Conservation (phyloP, 495 filamentous ascomycete genomes). For the Chaetomium tenue region DNA sequence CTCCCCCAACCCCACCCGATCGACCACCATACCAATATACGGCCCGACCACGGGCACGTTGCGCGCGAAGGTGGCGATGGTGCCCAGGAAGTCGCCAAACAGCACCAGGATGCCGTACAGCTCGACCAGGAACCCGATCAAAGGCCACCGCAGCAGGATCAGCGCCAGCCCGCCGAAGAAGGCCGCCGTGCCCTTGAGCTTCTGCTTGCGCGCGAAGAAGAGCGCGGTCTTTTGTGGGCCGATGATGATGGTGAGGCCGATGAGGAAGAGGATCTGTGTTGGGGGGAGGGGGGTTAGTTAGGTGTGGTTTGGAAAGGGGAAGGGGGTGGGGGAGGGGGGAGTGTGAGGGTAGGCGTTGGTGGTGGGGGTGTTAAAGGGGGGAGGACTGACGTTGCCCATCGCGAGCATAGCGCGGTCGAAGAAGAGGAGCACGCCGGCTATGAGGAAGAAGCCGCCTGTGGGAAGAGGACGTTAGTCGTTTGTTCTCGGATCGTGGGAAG, state of each 20-base stretch:
- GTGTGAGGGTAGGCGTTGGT: not conserved
- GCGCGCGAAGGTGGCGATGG: constrained; percentile 80
- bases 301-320: constrained; percentile 55
- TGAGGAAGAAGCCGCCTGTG: constrained; percentile 84
- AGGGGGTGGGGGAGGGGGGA: not conserved
- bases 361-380: not conserved
- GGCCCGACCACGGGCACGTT: constrained; percentile 84
- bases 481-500: not conserved
- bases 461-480: constrained; percentile 2
- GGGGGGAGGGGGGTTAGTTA: too few species aligned
- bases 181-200: constrained; percentile 85
- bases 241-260: constrained; percentile 92
- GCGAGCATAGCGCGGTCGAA: constrained; percentile 90
- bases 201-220: constrained; percentile 93
- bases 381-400: constrained; percentile 52
- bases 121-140: constrained; percentile 87
- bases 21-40: constrained; percentile 68
- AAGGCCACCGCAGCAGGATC: constrained; percentile 83
- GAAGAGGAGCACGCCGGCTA: constrained; percentile 91
- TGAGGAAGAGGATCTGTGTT: constrained; percentile 85
- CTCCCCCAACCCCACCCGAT: constrained; percentile 57
- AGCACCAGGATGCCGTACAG: constrained; percentile 88
- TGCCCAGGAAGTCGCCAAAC: constrained; percentile 95
- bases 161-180: constrained; percentile 81
- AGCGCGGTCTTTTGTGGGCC: constrained; percentile 83